Evolutionary conservation across 306 rosid genomes (phyloP).

Genomic region (Quercus glauca): DNA sequence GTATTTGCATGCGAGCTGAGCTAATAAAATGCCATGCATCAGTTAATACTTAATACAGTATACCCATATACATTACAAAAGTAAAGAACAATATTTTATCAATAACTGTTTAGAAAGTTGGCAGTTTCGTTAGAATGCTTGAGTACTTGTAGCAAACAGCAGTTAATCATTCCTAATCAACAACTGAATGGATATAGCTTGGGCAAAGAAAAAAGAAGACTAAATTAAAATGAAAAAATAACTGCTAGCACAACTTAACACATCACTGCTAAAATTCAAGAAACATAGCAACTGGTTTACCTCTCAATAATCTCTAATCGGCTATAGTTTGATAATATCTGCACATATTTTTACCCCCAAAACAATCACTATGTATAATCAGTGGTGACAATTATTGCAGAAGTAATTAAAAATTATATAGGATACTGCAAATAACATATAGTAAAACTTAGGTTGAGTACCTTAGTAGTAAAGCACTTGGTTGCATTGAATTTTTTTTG

Average conservation of each 20-base stretch:
- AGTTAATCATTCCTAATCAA: neutral
- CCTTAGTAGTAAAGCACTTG: no score
- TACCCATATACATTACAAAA: neutral
- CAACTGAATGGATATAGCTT: neutral
- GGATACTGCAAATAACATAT: neutral
- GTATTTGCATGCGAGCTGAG: neutral
- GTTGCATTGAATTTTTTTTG: no score
- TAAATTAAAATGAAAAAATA: neutral
- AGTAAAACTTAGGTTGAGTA: neutral
- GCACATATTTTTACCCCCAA: conserved; percentile 18
- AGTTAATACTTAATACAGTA: neutral
- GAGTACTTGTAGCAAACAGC: neutral
- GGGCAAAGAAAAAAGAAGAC: neutral
- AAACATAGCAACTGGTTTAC: conserved; percentile 29
- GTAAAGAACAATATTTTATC: neutral
- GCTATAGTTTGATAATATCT: conserved; percentile 71
- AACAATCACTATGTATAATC: neutral
- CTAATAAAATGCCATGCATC: neutral
- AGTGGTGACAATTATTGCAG: neutral
- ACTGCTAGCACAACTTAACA: neutral
- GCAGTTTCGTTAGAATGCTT: neutral
- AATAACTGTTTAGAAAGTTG: neutral
- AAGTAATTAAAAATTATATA: neutral
- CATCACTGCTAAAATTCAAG: neutral
- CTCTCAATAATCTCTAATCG: conserved; percentile 63